These are phyloP conservation scores for Eucalyptus curtisii DNA, from an alignment of 345 rosid species.

Conservation along the genomic window DNA sequence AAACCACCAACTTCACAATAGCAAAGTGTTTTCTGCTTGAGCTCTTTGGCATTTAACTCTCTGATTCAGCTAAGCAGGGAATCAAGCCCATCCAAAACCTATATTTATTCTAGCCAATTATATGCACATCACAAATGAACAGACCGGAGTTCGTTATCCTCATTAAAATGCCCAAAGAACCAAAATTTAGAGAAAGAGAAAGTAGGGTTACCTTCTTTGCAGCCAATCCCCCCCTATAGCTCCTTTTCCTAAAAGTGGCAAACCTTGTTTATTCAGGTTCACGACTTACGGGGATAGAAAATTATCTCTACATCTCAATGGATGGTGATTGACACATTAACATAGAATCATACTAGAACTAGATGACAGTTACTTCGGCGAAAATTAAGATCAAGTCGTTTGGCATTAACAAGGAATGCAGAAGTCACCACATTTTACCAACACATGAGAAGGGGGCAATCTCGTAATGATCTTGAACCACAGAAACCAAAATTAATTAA, in stretches of 20 bases:
- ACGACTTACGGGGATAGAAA: not conserved
- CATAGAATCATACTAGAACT: slow-evolving; percentile 42
- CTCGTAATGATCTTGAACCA: slow-evolving; percentile 64
- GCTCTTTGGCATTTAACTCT: no score
- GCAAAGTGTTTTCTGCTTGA: no score
- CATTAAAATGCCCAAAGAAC: no score
- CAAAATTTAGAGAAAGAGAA: no score
- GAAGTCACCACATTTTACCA: slow-evolving; percentile 31
- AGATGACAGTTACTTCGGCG: not conserved
- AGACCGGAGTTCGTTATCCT: no score
- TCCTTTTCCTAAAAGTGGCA: not conserved
- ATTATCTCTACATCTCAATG: not conserved
- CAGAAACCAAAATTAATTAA: slow-evolving; percentile 70
- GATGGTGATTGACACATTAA: not conserved
- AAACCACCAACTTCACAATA: no score
- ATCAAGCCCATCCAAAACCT: no score
- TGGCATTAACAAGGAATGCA: not conserved
- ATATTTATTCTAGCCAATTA: no score
- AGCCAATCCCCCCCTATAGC: no score
- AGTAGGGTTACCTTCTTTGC: no score
- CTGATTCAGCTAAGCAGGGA: no score
- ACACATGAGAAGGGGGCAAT: slow-evolving; percentile 96
- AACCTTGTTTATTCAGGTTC: not conserved
- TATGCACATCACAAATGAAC: no score
- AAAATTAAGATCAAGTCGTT: not conserved